Conservation (phyloP, 176 grass and related monocot genomes). For the Areca catechu region DNA sequence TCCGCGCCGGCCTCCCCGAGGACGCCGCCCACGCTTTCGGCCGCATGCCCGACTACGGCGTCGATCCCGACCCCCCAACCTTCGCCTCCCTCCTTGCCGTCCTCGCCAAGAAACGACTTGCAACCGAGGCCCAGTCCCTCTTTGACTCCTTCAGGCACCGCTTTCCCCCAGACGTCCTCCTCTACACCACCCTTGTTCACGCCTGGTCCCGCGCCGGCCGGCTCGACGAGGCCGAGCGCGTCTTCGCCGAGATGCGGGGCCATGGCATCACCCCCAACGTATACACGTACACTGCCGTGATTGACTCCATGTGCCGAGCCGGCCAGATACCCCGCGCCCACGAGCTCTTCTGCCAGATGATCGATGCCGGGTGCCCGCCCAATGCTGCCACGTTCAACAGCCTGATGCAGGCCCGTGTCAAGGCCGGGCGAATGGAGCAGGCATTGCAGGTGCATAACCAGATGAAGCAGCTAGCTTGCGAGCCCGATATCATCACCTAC, state of each 20-base stretch:
- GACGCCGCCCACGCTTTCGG: conserved; percentile 58
- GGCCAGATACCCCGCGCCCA: conserved; percentile 75
- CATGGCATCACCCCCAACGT: conserved; percentile 64
- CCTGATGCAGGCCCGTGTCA: conserved; percentile 66
- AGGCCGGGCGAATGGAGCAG: conserved; percentile 56
- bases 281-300: conserved; percentile 83
- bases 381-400: conserved; percentile 75
- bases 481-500: conserved; percentile 84
- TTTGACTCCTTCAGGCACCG: conserved; percentile 59
- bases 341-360: conserved; percentile 83
- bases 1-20: conserved; percentile 40
- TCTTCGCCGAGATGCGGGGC: conserved; percentile 65
- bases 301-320: conserved; percentile 79
- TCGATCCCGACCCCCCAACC: conserved; percentile 31
- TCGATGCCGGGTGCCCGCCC: conserved; percentile 52
- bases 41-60: conserved; percentile 59
- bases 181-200: conserved; percentile 65
- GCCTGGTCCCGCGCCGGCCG: conserved; percentile 65
- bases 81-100: conserved; percentile 48
- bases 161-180: conserved; percentile 60
- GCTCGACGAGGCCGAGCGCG: conserved; percentile 51
- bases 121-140: conserved; percentile 50
- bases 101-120: conserved; percentile 77
- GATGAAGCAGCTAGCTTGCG: conserved; percentile 68
- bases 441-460: conserved; percentile 90